Evolutionary conservation across 2,329 filamentous ascomycete genomes (phyloP).

Genomic region (Thielaviopsis ethacetica): DNA sequence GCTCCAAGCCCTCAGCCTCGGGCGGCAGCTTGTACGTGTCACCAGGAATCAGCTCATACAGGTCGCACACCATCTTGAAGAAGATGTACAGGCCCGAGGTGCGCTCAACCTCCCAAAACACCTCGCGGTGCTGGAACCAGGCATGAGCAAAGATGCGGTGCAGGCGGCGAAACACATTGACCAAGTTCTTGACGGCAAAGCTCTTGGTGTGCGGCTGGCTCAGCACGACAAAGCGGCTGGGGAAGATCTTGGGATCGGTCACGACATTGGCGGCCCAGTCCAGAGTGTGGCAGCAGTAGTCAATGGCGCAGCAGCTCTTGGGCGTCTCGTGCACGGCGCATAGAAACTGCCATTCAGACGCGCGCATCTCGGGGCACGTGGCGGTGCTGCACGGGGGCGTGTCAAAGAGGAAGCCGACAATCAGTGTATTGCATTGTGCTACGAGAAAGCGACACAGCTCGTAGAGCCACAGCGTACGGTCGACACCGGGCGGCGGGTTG

Average conservation of each 20-base stretch:
- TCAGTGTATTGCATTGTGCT: conserved; percentile 81
- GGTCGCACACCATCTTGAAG: conserved; percentile 93
- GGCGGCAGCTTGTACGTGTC: conserved; percentile 93
- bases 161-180: conserved; percentile 85
- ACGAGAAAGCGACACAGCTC: conserved; percentile 94
- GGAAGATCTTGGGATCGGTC: conserved; percentile 89
- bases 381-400: conserved; percentile 70
- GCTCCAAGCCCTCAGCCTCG: conserved; percentile 74
- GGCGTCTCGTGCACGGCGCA: conserved; percentile 95
- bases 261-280: conserved; percentile 95
- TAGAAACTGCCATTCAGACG: conserved; percentile 96
- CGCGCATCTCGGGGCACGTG: conserved; percentile 96
- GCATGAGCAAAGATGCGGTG: conserved; percentile 97
- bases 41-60: conserved; percentile 72
- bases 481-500: conserved; percentile 63
- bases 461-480: conserved; percentile 88
- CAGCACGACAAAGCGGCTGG: conserved; percentile 54
- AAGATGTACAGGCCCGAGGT: conserved; percentile 88
- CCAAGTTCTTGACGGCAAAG: conserved; percentile 62
- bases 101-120: conserved; percentile 88
- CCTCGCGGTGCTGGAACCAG: conserved; percentile 91
- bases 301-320: conserved; percentile 93
- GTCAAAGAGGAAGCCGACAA: conserved; percentile 87
- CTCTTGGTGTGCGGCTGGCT: conserved; percentile 42
- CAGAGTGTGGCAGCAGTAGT: conserved; percentile 97